Percentiles rank a stretch among this genome's conserved stretches.
phyloP scores from a whole-genome alignment of 2,329 filamentous ascomycete genomes.

The Chrysoporthe cubensis region DNA sequence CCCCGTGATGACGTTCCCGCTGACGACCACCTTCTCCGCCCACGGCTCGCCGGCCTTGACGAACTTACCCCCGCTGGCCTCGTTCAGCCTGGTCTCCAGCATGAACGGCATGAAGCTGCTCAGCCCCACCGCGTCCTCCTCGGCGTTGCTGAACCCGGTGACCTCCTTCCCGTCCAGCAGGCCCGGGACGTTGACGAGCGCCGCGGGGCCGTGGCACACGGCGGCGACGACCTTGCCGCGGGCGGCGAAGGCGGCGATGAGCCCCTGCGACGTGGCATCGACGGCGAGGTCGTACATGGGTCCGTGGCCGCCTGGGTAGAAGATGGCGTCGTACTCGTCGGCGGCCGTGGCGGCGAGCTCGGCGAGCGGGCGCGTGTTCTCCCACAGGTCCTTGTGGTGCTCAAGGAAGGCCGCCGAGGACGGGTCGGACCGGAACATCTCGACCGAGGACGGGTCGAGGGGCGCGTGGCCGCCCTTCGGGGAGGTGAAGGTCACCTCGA shows the following conservation, averaged over 20 bases:
- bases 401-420: conserved; percentile 58
- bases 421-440: conserved; percentile 57
- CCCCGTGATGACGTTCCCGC: conserved; percentile 58
- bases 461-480: conserved; percentile 65
- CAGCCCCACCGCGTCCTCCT: conserved; percentile 53
- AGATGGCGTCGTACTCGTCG: conserved; percentile 64
- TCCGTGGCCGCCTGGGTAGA: conserved; percentile 62
- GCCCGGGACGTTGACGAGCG: conserved; percentile 60
- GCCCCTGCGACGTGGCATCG: conserved; percentile 58
- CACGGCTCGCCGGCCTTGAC: conserved; percentile 57
- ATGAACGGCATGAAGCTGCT: conserved; percentile 58
- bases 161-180: conserved; percentile 61
- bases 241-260: conserved; percentile 66
- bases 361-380: conserved; percentile 62
- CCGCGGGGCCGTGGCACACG: conserved; percentile 72
- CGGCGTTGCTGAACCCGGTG: conserved; percentile 62
- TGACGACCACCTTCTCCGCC: conserved; percentile 53
- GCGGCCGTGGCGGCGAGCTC: conserved; percentile 58
- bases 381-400: conserved; percentile 63
- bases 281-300: conserved; percentile 70
- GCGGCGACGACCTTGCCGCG: conserved; percentile 66
- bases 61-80: conserved; percentile 57
- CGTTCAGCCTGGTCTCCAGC: conserved; percentile 59
- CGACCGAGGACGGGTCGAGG: conserved; percentile 62
- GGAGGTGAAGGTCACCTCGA: conserved; percentile 62